Evolutionary conservation across 2,329 filamentous ascomycete genomes (phyloP), one percentile per base, ranked within the genome.

Genomic region (Zymoseptoria tritici): DNA sequence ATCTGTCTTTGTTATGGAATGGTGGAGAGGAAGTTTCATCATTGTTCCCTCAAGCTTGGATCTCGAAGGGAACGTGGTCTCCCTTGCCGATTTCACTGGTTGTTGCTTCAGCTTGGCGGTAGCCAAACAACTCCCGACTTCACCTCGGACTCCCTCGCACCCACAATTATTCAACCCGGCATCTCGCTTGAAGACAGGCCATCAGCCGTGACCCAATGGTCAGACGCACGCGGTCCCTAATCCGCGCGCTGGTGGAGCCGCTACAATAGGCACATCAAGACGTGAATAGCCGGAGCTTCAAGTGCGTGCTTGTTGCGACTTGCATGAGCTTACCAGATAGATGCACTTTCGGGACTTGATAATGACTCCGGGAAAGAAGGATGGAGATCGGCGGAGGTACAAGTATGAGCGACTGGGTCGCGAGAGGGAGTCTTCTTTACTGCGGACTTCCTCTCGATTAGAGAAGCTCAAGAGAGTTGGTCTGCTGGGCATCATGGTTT

Each of bases 331-430:
- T 46, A 46, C 11, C 36, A 46, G 13, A n/a, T n/a, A 16, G 36
- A 46, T 46, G 36, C 36, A 46, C 36, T 46, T 46, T 16, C 36
- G 36, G 36, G 36, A 46, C 13, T 46, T 13, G 36, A n/a, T 46
- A 6, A 46, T 46, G 36, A 16, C 36, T 16, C 13, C 36, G 36
- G 36, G 36, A 46, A 46, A 46, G 36, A 46, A 7, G 13, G 36
- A 46, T 46, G 36, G 36, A 4, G 36, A 46, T 16, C 36, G 36
- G 16, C 36, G 9, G 36, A 24, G 52, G 24, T 50, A 58, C 51
- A 55, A 52, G 26, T 58, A 58, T 58, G 57, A 58, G 46, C 52
- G 19, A 22, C 57, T 58, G 36, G 51, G 51, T 7, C 51, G 42
- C 29, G n/a, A 58, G 36, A 11, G 42, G 7, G 29, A 42, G n/a